These are phyloP conservation scores for Grosmannia penicillata DNA, from an alignment of 2,329 filamentous ascomycete genomes.

Conservation along the genomic window DNA sequence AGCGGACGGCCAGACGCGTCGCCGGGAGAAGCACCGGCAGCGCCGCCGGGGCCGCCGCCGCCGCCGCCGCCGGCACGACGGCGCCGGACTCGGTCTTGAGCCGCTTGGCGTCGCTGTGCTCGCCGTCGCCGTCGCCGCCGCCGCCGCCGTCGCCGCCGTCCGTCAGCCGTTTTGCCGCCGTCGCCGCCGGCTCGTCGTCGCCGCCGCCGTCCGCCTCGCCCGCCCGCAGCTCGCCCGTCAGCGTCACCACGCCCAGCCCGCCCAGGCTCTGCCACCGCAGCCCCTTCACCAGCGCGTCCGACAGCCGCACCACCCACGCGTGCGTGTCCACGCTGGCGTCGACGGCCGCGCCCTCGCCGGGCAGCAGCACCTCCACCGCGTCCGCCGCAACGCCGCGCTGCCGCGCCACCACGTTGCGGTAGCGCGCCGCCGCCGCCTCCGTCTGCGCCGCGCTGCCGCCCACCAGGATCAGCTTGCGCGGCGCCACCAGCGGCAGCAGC, in stretches of 20 bases:
- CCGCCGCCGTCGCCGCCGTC: constrained; percentile 22
- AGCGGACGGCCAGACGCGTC: constrained; percentile 57
- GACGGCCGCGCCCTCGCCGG: constrained; percentile 54
- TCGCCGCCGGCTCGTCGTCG: constrained; percentile 24
- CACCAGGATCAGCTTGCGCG: constrained; percentile 86
- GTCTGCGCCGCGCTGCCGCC: constrained; percentile 72
- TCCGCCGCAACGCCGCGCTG: constrained; percentile 26
- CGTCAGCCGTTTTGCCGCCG: constrained; percentile 35
- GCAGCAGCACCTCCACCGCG: constrained; percentile 66
- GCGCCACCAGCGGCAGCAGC: constrained; percentile 85
- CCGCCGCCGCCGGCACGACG: not conserved
- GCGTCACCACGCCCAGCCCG: constrained; percentile 79
- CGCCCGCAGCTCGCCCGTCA: constrained; percentile 54
- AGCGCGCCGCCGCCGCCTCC: constrained; percentile 61
- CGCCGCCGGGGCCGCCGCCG: constrained; percentile 23
- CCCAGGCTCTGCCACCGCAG: constrained; percentile 92
- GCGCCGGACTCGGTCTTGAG: not conserved
- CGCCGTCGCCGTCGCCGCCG: constrained; percentile 7
- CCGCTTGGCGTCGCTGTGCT: not conserved
- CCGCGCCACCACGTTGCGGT: constrained; percentile 48
- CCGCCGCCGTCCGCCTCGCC: constrained; percentile 11
- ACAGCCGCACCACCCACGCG: constrained; percentile 88
- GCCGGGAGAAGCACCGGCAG: constrained; percentile 50
- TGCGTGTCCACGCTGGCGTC: constrained; percentile 96
- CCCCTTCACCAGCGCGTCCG: constrained; percentile 68